Conservation (phyloP, 768 basidiomycete species). For the Plicaturopsis crispa region DNA sequence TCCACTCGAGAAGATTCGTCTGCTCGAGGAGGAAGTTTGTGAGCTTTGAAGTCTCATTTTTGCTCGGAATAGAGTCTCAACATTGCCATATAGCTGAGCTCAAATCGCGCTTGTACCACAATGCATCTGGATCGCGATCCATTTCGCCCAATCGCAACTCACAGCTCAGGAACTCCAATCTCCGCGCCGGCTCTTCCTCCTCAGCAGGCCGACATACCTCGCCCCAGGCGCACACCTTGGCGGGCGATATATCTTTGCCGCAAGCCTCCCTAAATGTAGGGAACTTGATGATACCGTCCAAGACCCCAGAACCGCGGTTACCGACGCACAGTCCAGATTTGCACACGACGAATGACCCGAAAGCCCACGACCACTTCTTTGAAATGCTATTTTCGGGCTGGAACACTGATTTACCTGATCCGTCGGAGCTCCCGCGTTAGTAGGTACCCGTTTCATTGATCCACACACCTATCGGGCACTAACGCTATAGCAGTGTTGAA, state of each 20-base stretch:
- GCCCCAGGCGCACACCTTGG: constrained; percentile 16
- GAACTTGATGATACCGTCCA: constrained; percentile 31
- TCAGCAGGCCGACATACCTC: too few species aligned
- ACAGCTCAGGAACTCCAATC: constrained; percentile 9
- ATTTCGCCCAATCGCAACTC: constrained; percentile 25
- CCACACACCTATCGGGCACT: constrained; percentile 5
- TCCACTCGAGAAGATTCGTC: constrained; percentile 70
- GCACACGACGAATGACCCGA: constrained; percentile 26
- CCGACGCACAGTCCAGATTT: constrained; percentile 48
- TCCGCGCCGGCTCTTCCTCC: not conserved
- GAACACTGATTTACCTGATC: constrained; percentile 82
- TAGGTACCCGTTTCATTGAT: constrained; percentile 26
- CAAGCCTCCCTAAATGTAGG: constrained; percentile 36
- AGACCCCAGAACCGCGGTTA: too few species aligned
- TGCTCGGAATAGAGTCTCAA: not conserved
- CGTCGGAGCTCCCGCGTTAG: constrained; percentile 68
- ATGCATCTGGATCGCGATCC: constrained; percentile 26
- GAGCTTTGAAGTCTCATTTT: constrained; percentile 14
- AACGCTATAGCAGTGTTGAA: constrained; percentile 50
- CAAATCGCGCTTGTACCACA: constrained; percentile 49
- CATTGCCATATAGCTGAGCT: not conserved
- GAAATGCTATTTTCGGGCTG: constrained; percentile 71
- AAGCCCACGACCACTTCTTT: constrained; percentile 45
- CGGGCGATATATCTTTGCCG: constrained; percentile 34
- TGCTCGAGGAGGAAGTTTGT: constrained; percentile 77